Evolutionary conservation across 352 stramenopile species (phyloP), one percentile per base, ranked within the genome.

Genomic region (Globisporangium canariense): DNA sequence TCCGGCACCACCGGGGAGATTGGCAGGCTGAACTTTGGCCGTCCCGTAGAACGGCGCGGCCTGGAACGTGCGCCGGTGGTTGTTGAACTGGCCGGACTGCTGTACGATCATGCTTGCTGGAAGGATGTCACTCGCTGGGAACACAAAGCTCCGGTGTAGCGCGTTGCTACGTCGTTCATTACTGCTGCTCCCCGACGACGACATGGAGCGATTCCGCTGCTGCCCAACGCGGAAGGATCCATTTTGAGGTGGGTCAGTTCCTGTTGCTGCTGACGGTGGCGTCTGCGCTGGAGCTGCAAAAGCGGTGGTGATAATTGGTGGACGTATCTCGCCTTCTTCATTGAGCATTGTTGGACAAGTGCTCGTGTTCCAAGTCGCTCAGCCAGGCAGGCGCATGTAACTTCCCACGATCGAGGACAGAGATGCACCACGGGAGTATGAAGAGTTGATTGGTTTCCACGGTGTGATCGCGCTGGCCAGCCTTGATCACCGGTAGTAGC

Each of bases 81-180:
- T 52, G 41, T 60, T 59, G 5, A 81, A 62, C 36, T 68, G 70
- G 4, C 62, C 60, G 20, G 45, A 59, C 18, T 84, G 74, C 28
- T 75, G 75, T 1, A 84, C 56, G 49, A 84, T 64, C 25, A 71
- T 75, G 34, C 77, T 83, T 36, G 73, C 61, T 7, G 77, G 68
- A 14, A 83, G 38, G 30, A 85, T 71, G 51, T 85, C 79, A 30
- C 71, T 69, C 47, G 69, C 64, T 3, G 74, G 71, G 46, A 76
- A 81, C 11, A 78, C 20, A 20, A 81, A 81, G 59, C 74, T 81
- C 22, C 74, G 74, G 57, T 81, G 73, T 16, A 72, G 61, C 25
- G 69, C 9, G 22, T 68, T 67, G 57, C 65, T 77, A 32, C 68
- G 70, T 5, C 71, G 64, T 22, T 75, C 68, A 14, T 68, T 71